phyloP scores from a whole-genome alignment of 495 filamentous ascomycete species.

The Talaromyces stipitatus region DNA sequence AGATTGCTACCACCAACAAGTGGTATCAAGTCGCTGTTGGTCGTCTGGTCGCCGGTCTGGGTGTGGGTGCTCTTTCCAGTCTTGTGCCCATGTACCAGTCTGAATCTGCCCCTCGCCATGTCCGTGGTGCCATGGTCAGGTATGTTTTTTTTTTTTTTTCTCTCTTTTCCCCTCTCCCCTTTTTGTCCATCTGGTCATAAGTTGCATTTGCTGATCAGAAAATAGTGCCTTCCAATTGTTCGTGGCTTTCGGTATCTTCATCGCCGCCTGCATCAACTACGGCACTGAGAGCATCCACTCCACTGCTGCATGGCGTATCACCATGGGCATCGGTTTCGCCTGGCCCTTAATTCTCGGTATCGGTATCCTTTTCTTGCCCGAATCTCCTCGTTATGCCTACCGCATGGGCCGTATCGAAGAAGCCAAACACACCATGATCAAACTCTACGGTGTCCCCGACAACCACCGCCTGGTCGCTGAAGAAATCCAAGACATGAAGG shows the following conservation, averaged over 20 bases:
- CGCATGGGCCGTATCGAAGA: constrained; percentile 56
- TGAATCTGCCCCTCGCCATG: constrained; percentile 56
- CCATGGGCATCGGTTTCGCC: constrained; percentile 71
- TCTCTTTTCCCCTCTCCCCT: constrained; percentile 1
- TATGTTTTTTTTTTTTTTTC: constrained; percentile 8
- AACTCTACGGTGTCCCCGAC: constrained; percentile 59
- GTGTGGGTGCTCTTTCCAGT: constrained; percentile 64
- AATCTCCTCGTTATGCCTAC: constrained; percentile 65
- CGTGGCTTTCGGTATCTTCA: constrained; percentile 80
- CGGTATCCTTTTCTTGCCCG: constrained; percentile 64
- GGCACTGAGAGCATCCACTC: constrained; percentile 51
- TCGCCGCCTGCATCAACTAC: constrained; percentile 74
- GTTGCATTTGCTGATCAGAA: constrained; percentile 8
- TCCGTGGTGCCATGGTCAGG: constrained; percentile 61
- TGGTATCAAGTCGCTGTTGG: constrained; percentile 50
- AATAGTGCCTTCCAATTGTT: constrained; percentile 73
- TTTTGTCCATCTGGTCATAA: no score
- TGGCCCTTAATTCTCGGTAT: constrained; percentile 67
- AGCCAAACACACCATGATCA: constrained; percentile 60
- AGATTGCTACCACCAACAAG: constrained; percentile 48
- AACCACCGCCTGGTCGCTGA: constrained; percentile 56
- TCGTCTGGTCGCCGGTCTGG: constrained; percentile 55
- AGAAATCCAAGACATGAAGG: constrained; percentile 61
- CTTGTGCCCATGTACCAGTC: constrained; percentile 68
- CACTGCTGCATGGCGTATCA: constrained; percentile 67